Evolutionary conservation across 176 grass and related monocot species (phyloP).

Genomic region (Oryza glumipatula): DNA sequence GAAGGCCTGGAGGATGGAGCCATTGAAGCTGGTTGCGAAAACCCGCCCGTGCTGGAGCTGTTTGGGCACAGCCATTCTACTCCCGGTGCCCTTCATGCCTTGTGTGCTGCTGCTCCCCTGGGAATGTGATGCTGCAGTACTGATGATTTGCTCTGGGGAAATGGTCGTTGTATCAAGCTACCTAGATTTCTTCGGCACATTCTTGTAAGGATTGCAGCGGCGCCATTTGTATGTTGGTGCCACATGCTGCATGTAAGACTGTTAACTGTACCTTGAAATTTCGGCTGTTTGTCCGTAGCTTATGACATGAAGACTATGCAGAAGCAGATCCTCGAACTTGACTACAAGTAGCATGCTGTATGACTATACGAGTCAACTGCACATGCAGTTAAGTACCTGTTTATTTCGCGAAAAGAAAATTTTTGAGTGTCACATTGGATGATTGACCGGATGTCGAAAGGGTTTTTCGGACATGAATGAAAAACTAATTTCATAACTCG

Average conservation of each 20-base stretch:
- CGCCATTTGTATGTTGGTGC: background rate
- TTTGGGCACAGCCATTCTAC: slow-evolving; percentile 41
- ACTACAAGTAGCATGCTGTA: no score
- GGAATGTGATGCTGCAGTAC: slow-evolving; percentile 38
- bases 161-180: background rate
- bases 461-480: no score
- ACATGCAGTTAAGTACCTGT: no score
- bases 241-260: background rate
- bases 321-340: no score
- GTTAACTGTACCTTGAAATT: background rate
- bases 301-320: no score
- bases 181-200: background rate
- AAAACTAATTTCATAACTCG: no score
- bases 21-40: background rate
- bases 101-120: slow-evolving; percentile 55
- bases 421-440: no score
- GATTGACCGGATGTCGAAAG: no score
- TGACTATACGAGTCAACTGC: no score
- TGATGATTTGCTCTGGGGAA: slow-evolving; percentile 1
- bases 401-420: no score
- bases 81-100: slow-evolving; percentile 46
- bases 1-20: slow-evolving; percentile 31
- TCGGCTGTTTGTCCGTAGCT: background rate
- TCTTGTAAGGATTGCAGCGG: background rate
- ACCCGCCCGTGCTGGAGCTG: slow-evolving; percentile 45